phyloP scores from a whole-genome alignment of 176 grass and related monocot genomes.

The Carex cristatella region DNA sequence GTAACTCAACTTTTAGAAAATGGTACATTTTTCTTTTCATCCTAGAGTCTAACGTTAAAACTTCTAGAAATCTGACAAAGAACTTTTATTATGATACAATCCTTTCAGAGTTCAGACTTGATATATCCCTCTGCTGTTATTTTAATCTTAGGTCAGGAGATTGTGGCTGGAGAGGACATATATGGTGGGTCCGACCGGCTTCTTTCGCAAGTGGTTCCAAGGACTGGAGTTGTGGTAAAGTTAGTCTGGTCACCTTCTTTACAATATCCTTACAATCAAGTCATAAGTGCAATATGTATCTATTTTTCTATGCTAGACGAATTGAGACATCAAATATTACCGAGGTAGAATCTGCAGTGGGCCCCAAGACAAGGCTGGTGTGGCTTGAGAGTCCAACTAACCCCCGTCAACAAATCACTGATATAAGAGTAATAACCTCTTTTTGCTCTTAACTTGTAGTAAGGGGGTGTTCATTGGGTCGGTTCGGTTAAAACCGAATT shows the following conservation, averaged over 20 bases:
- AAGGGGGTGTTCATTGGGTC: too few relatives aligned
- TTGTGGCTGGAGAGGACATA: constrained; percentile 93
- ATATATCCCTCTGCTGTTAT: not conserved
- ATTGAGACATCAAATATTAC: constrained; percentile 66
- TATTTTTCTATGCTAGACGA: constrained; percentile 44
- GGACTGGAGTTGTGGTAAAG: constrained; percentile 82
- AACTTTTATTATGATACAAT: not conserved
- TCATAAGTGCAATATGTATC: constrained; percentile 1
- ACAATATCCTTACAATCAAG: not conserved
- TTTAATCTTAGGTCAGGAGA: constrained; percentile 68
- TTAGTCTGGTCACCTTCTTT: constrained; percentile 41
- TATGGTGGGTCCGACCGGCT: constrained; percentile 95
- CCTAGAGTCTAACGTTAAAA: not conserved
- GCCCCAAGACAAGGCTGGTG: constrained; percentile 61
- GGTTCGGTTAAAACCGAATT: too few relatives aligned
- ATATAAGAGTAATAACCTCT: constrained; percentile 54
- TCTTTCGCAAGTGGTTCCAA: constrained; percentile 80
- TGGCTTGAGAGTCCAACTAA: constrained; percentile 99
- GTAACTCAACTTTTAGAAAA: constrained; percentile 68
- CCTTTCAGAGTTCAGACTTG: not conserved
- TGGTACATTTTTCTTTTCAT: constrained; percentile 35
- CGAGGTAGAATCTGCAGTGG: constrained; percentile 58
- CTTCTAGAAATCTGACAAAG: not conserved
- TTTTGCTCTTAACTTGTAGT: not conserved
- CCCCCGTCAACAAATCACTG: constrained; percentile 87